These are phyloP conservation scores for Aplosporella prunicola DNA, from an alignment of 2,329 filamentous ascomycete genomes.

Conservation along the genomic window DNA sequence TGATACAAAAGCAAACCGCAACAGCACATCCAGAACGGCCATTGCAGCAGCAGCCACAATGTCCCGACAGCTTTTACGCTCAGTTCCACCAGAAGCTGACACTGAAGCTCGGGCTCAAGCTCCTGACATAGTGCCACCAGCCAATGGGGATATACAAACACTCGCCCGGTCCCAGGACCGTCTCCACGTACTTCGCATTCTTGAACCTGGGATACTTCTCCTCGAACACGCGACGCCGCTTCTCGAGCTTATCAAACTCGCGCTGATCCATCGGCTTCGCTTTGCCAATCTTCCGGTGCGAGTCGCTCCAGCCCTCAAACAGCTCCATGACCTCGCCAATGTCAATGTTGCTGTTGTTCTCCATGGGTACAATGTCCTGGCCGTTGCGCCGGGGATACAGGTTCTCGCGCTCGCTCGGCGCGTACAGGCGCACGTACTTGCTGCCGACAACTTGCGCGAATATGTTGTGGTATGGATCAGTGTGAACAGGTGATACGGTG, in stretches of 20 bases:
- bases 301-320: conserved; percentile 17
- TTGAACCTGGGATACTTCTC: conserved; percentile 45
- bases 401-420: conserved; percentile 49
- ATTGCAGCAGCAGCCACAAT: no score
- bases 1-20: no score
- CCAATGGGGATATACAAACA: conserved; percentile 82
- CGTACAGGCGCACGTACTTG: conserved; percentile 88
- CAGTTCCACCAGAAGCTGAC: conserved; percentile 95
- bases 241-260: conserved; percentile 27
- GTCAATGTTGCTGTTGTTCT: conserved; percentile 77
- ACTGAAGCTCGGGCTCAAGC: conserved; percentile 78
- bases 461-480: conserved; percentile 89
- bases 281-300: conserved; percentile 15
- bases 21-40: no score
- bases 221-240: no score
- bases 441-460: conserved; percentile 79
- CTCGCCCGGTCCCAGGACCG: conserved; percentile 71
- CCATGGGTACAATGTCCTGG: conserved; percentile 71
- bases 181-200: conserved; percentile 60
- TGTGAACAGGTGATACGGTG: conserved; percentile 88
- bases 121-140: conserved; percentile 97
- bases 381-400: conserved; percentile 56
- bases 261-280: not conserved
- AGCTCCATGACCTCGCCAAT: conserved; percentile 58
- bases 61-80: no score